Evolutionary conservation across 306 rosid species (phyloP).

Genomic region (Cucumis hystrix): DNA sequence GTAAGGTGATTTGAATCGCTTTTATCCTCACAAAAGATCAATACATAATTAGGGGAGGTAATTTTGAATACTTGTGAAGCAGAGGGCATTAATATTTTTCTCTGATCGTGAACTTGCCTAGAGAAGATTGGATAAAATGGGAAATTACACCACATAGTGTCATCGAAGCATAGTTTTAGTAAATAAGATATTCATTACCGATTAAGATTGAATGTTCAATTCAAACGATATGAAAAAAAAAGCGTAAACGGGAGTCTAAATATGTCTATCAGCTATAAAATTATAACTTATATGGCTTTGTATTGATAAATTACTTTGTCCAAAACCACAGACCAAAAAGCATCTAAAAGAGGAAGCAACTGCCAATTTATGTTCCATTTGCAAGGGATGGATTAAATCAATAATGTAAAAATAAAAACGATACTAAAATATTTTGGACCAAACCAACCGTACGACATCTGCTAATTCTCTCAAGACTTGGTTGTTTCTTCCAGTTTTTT

Average conservation of each 20-base stretch:
- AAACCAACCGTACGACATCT: constrained; percentile 7
- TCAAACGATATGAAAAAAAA: not conserved
- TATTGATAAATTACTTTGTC: not conserved
- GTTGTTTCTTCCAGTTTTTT: constrained; percentile 17
- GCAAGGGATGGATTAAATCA: constrained; percentile 17
- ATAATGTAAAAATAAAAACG: constrained; percentile 19
- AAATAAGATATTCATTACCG: too few relatives aligned
- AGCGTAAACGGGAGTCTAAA: not conserved
- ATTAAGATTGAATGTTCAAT: not conserved
- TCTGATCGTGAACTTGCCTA: not conserved
- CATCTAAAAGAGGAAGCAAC: not conserved
- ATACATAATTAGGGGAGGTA: too few relatives aligned
- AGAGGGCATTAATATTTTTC: too few relatives aligned
- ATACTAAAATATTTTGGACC: constrained; percentile 15
- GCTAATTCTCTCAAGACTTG: constrained; percentile 11
- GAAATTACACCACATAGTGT: not conserved
- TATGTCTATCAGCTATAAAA: not conserved
- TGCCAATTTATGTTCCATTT: not conserved
- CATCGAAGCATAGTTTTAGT: not conserved
- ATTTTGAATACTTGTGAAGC: too few relatives aligned
- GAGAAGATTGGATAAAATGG: not conserved
- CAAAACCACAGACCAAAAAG: not conserved
- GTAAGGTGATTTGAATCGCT: too few relatives aligned
- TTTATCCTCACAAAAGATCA: too few relatives aligned
- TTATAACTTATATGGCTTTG: not conserved